A percentile compares a stretch with the other conserved stretches of the same genome.
Conservation (phyloP, 106 monocot species). For the Acorus gramineus region DNA sequence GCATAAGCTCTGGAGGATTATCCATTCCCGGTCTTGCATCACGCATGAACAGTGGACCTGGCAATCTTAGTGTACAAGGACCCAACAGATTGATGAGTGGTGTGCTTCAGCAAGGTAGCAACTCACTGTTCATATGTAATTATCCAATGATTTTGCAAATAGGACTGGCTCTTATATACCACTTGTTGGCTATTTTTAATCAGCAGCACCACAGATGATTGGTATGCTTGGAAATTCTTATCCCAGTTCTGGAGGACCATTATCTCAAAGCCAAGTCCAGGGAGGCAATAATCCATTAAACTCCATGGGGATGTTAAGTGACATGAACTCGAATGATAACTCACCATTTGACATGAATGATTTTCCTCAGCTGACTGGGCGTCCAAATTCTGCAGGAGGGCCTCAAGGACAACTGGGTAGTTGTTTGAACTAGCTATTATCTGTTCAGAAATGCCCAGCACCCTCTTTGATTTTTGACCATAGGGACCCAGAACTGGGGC, state of each 20-base stretch:
- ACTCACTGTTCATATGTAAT: too few relatives aligned
- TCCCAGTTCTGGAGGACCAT: too few relatives aligned
- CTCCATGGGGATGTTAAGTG: too few relatives aligned
- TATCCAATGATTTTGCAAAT: neutral
- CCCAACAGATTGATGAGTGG: slow-evolving; percentile 66
- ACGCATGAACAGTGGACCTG: slow-evolving; percentile 64
- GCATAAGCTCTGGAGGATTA: slow-evolving; percentile 67
- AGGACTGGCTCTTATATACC: neutral
- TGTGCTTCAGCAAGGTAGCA: slow-evolving; percentile 93
- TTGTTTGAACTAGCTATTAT: neutral
- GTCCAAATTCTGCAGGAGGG: slow-evolving; percentile 29
- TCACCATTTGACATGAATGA: too few relatives aligned
- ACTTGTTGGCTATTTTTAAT: slow-evolving; percentile 8
- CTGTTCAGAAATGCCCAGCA: too few relatives aligned
- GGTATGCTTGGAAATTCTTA: slow-evolving; percentile 1
- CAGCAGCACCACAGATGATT: slow-evolving; percentile 71
- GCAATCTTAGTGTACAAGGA: slow-evolving; percentile 67
- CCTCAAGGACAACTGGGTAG: slow-evolving; percentile 82
- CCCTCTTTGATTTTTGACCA: too few relatives aligned
- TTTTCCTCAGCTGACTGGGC: too few relatives aligned
- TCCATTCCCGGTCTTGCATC: slow-evolving; percentile 61
- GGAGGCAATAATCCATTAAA: too few relatives aligned
- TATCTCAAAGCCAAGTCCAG: too few relatives aligned
- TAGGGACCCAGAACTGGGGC: too few relatives aligned
- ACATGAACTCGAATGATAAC: too few relatives aligned